Base-by-base conservation (phyloP, 805 yeast genomes). In the Saccharomycopsis guyanensis region DNA sequence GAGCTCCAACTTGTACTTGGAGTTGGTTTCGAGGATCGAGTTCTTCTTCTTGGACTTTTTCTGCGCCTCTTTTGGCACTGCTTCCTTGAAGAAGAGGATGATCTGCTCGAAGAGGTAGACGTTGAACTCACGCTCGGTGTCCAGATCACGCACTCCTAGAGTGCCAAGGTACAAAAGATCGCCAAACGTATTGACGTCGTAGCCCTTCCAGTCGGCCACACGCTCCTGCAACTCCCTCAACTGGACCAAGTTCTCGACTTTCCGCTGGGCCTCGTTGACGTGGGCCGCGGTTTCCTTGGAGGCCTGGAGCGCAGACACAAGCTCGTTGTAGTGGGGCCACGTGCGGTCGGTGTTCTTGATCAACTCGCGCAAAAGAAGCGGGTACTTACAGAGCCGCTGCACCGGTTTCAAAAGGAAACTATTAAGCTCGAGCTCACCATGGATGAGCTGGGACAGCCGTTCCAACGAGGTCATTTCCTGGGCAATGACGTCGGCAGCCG, bases 381-480 rank as follows among this genome's bases (percentile, higher is more conserved):
- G 98, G 63, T 93, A 93, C 61, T 89, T 86, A 71, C 96, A 86
- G n/a, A 93, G 72, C 53, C 99, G 75, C 68, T 93, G 99, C 33
- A 93, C 86, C 0, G 99, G 99, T 62, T 91, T 93, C 56, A 93
- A 77, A 36, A 93, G 71, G 63, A 86, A 86, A 42, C 91, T 80
- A 60, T 86, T 97, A 45, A 93, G 70, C 62, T 91, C 98, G 59
- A 88, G 80, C 37, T 86, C 83, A 23, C 93, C 91, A 53, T 81
- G 91, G 50, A 89, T 78, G 34, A 88, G 65, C 18, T 67, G 59
- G 3, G 82, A 71, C 18, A 79, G 71, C 50, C 72, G 72, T 40
- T 60, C 65, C 3, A 70, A 59, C 3, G 78, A 73, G 54, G 85
- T 87, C 53, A 72, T 74, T 25, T 64, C 60, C 24, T 62, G 59